Evolutionary conservation across 2,329 filamentous ascomycete genomes (phyloP), one percentile per base, ranked within the genome.

Genomic region (Periglandula ipomoeae): DNA sequence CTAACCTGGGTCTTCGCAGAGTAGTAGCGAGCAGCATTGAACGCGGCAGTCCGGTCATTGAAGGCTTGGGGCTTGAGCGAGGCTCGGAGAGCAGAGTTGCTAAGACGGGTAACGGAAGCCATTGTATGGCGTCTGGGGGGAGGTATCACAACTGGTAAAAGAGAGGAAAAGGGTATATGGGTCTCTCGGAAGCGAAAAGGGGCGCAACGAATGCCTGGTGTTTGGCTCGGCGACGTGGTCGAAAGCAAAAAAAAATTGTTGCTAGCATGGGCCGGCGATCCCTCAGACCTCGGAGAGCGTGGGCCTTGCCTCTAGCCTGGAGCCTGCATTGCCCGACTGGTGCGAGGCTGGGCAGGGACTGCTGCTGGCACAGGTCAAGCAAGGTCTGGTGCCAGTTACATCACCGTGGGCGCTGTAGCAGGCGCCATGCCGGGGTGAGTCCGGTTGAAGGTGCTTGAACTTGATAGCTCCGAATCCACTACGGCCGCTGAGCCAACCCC

Each of bases 1-100:
- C 75, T n/a, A n/a, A 94, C 89, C 79, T 90, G 84, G 61, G 85
- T 81, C 81, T 96, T 96, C 59, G 89, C 84, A 55, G 90, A 95
- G 76, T 96, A 96, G 80, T 81, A 89, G 72, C 93, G 84, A 66
- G 86, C 74, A 67, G 86, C 84, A 74, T 84, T 89, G 77, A 89
- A 90, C 67, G 83, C 83, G 59, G 82, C 78, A 65, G 76, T 73
- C 65, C 83, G 82, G 66, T 82, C 77, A 67, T 78, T 77, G 64
- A 88, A 78, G 65, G 82, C 76, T 58, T 83, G 77, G 60, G 81
- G 73, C 65, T 78, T 73, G 65, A 88, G 72, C 52, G 85, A 83
- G 65, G 87, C 79, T 74, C 90, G 85, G 67, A 97, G 78, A 70
- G 87, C 82, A 69, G 86, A 80, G 65, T 85, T 82, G 74, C 85